These are phyloP conservation scores for Bertia moriformis DNA, from an alignment of 2,329 filamentous ascomycete species.

Conservation along the genomic window DNA sequence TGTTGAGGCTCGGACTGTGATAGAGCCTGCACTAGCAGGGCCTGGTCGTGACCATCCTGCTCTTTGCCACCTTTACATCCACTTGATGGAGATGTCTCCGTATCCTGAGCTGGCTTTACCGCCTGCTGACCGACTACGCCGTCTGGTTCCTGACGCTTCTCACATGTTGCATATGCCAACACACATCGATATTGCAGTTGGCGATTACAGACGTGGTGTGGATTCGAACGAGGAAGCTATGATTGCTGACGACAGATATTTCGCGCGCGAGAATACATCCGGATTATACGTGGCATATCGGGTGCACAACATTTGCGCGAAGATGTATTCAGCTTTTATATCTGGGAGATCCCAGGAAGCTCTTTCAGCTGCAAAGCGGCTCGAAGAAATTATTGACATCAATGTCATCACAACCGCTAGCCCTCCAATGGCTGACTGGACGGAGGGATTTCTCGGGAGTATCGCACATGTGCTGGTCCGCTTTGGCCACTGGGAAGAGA, in stretches of 20 bases:
- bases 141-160: conserved; percentile 52
- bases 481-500: conserved; percentile 59
- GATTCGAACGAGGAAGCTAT: conserved; percentile 54
- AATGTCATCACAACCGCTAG: conserved; percentile 46
- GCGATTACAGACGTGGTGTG: conserved; percentile 55
- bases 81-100: conserved; percentile 64
- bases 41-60: conserved; percentile 47
- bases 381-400: conserved; percentile 50
- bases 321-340: conserved; percentile 67
- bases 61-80: conserved; percentile 61
- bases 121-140: conserved; percentile 45
- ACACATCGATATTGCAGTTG: conserved; percentile 60
- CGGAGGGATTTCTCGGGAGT: conserved; percentile 57
- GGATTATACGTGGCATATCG: conserved; percentile 71
- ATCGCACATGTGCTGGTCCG: conserved; percentile 57
- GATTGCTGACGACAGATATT: conserved; percentile 51
- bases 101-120: conserved; percentile 47
- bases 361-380: conserved; percentile 38
- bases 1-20: conserved; percentile 37
- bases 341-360: conserved; percentile 49
- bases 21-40: conserved; percentile 41
- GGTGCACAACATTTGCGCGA: conserved; percentile 61
- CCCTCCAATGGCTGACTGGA: conserved; percentile 66
- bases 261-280: conserved; percentile 38
- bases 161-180: conserved; percentile 67